Base-by-base conservation (phyloP, 306 rosid species). In the Trifolium fragiferum region DNA sequence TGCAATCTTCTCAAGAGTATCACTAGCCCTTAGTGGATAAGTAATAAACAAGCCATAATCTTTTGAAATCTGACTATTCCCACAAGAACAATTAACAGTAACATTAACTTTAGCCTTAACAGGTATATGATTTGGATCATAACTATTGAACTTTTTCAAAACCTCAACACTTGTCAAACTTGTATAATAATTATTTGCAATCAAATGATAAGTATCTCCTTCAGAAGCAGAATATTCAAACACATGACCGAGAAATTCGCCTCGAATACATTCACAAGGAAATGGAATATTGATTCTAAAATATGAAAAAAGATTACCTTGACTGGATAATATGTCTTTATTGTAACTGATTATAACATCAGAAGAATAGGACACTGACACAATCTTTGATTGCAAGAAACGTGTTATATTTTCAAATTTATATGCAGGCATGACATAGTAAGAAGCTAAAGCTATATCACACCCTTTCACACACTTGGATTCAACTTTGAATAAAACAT, bases 41-140 rank as follows among this genome's bases (percentile, higher is more conserved):
- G 94, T 90, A 13, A 86, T 15, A 44, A 92, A 92, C 87, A 88
- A 23, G 14, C 96, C 96, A 76, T 84, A 90, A 1, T 73, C 76
- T 76, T 81, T 53, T 5, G 92, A 85, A 75, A 92, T 33, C 27
- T 18, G 2, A 10, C 85, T 78, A 64, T 84, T 5, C 61, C 98
- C 98, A 79, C 98, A 90, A 12, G 82, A 80, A 80, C 96, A 90
- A 6, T 70, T 83, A 53, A 92, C 91, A 3, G 84, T 59, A 3
- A 87, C 96, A 50, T 84, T 86, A 66, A 90, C 5, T 54, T 4
- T 73, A 11, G 68, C 51, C 76, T 50, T 40, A 27, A 9, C 0
- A 0, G 82, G 88, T 72, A 90, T 74, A 4, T 70, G 60, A 23
- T 11, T 58, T 40, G 64, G 61, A 16, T 23, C 20, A 76, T 77